Evolutionary conservation across 257 asterid genomes (phyloP), one percentile per base, ranked within the genome.

Genomic region (Gentiana dahurica): DNA sequence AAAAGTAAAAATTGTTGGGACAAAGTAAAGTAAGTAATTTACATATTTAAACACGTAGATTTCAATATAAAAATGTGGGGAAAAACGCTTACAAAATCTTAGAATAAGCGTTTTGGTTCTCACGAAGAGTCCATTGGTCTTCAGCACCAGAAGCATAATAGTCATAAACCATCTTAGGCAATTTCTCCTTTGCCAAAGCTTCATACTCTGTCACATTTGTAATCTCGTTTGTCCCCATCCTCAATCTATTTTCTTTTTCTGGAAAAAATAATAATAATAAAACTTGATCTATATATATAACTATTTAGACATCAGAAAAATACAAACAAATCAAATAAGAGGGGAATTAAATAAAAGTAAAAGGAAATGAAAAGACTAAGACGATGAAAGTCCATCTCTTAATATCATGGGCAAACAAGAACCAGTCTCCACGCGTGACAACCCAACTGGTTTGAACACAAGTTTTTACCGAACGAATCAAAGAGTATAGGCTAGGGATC

Each of bases 61-160:
- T 53, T 1, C 3, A 10, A 4, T 11, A 34, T 11, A 50, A 54
- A 54, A 54, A 11, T 12, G n/a, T 12, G 12, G 12, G 15, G 13
- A 6, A 51, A 41, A 48, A 13, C 37, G 38, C 69, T 68, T 55
- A 73, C 79, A 73, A 61, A 51, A 73, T 69, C 59, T 72, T 69
- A 2, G 79, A 65, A 47, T 69, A 73, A 13, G 79, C 75, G 62
- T 69, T 61, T 63, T 65, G 51, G 65, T 73, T 73, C 70, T 73
- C 75, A 46, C 51, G 51, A 32, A 73, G 70, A 49, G 79, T 69
- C 75, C 79, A 73, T 32, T 73, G 73, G 62, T 73, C 75, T 59
- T 69, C 79, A 36, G 75, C 75, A n/a, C 79, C 75, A 9, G 79
- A 73, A 38, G 73, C 79, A 54, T 69, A 73, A 67, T 73, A 73